These are phyloP conservation scores for Mortierella sp. DNA, from an alignment of 371 early-diverging fungal genomes.

Conservation along the genomic window DNA sequence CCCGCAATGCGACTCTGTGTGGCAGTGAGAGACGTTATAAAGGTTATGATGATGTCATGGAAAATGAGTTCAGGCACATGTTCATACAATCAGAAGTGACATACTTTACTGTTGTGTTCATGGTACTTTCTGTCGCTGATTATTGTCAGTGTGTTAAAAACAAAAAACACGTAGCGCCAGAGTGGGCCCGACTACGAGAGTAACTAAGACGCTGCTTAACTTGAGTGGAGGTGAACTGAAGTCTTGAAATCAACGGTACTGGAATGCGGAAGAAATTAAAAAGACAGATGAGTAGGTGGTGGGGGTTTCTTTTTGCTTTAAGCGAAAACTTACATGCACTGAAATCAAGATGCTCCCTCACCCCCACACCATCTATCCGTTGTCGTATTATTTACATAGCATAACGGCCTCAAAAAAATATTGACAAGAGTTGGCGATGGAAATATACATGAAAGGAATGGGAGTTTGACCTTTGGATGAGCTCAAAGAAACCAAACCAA, in stretches of 20 bases:
- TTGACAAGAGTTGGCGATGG: too few species aligned
- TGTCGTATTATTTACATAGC: too few species aligned
- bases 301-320: too few species aligned
- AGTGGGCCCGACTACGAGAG: background rate
- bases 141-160: background rate
- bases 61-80: background rate
- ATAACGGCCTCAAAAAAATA: too few species aligned
- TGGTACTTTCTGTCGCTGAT: conserved; percentile 3
- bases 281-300: background rate
- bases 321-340: too few species aligned
- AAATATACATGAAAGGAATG: too few species aligned
- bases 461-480: too few species aligned
- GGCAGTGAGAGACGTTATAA: background rate
- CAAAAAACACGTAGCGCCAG: background rate
- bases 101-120: conserved; percentile 58
- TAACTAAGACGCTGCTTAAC: background rate
- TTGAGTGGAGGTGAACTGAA: background rate
- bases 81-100: conserved; percentile 3
- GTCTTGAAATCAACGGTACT: background rate
- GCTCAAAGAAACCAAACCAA: too few species aligned
- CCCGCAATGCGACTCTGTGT: conserved; percentile 83
- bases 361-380: too few species aligned
- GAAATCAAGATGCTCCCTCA: too few species aligned
- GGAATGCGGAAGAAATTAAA: background rate
- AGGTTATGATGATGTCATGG: background rate